Conservation (phyloP, 495 filamentous ascomycete species). For the Hypoxylon fragiforme region DNA sequence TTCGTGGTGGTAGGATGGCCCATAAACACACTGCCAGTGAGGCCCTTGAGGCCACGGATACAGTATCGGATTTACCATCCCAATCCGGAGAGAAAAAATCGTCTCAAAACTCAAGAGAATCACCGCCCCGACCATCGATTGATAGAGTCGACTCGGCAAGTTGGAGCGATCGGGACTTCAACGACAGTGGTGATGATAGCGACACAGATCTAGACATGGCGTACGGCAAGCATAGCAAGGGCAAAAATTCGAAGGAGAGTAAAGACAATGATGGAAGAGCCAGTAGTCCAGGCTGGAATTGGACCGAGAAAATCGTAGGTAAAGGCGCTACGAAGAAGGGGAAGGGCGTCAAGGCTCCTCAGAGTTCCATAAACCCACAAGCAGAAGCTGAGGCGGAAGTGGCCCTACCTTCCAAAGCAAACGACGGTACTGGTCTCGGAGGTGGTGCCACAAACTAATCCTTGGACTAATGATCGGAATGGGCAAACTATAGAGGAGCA, state of each 20-base stretch:
- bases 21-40: slow-evolving; percentile 43
- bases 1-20: slow-evolving; percentile 1
- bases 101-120: slow-evolving; percentile 32
- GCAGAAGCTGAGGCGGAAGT: not conserved
- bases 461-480: not conserved
- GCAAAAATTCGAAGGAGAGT: not conserved
- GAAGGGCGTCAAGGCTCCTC: slow-evolving; percentile 12
- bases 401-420: not conserved
- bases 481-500: not conserved
- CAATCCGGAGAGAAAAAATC: slow-evolving; percentile 18
- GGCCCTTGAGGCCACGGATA: slow-evolving; percentile 43
- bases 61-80: slow-evolving; percentile 41
- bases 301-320: slow-evolving; percentile 61
- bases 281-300: slow-evolving; percentile 51
- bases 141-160: slow-evolving; percentile 46
- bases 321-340: slow-evolving; percentile 41
- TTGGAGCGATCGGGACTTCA: slow-evolving; percentile 60
- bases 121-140: slow-evolving; percentile 33
- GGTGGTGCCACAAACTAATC: not conserved
- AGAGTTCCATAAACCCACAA: slow-evolving; percentile 6
- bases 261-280: slow-evolving; percentile 20
- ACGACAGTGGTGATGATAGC: slow-evolving; percentile 54
- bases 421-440: not conserved
- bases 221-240: slow-evolving; percentile 21
- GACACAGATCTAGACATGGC: slow-evolving; percentile 41